These are phyloP conservation scores for Xylariomycetidae sp. DNA, from an alignment of 2,329 filamentous ascomycete species.

Conservation along the genomic window DNA sequence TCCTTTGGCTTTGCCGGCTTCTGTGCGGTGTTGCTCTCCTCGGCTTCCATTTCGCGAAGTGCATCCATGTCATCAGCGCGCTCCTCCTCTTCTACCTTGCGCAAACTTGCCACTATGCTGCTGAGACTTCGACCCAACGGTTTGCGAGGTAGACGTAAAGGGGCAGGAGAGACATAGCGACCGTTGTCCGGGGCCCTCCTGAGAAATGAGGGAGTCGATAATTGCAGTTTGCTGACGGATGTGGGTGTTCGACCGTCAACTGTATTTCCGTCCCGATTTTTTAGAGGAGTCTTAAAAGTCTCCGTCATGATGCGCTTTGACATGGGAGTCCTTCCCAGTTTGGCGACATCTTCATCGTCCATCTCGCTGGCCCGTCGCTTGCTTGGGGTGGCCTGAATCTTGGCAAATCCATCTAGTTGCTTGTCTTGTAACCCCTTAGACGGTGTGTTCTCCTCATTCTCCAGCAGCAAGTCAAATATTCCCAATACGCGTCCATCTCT, in stretches of 20 bases:
- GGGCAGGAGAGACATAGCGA: constrained; percentile 42
- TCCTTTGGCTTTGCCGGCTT: constrained; percentile 20
- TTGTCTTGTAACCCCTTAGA: constrained; percentile 37
- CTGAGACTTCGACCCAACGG: constrained; percentile 67
- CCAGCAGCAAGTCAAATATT: constrained; percentile 66
- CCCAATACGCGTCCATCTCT: constrained; percentile 73
- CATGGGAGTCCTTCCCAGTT: constrained; percentile 46
- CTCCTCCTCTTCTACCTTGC: constrained; percentile 64
- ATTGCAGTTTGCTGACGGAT: constrained; percentile 51
- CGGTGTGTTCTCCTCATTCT: constrained; percentile 45
- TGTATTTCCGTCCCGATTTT: constrained; percentile 37
- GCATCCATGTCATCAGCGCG: constrained; percentile 72
- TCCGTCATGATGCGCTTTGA: constrained; percentile 59
- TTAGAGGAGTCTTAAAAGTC: constrained; percentile 61
- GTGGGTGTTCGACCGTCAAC: constrained; percentile 39
- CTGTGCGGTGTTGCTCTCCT: constrained; percentile 20
- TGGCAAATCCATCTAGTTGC: constrained; percentile 29
- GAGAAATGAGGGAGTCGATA: constrained; percentile 69
- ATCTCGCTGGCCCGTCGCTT: constrained; percentile 29
- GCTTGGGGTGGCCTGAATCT: constrained; percentile 41
- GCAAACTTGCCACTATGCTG: constrained; percentile 66
- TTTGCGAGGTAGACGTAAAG: constrained; percentile 51
- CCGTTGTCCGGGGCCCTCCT: constrained; percentile 52
- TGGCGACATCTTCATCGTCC: constrained; percentile 28
- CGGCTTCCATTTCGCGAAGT: constrained; percentile 64